Evolutionary conservation across 1,284 basidiomycete genomes (phyloP).

Genomic region (Trichosporon ovoides): DNA sequence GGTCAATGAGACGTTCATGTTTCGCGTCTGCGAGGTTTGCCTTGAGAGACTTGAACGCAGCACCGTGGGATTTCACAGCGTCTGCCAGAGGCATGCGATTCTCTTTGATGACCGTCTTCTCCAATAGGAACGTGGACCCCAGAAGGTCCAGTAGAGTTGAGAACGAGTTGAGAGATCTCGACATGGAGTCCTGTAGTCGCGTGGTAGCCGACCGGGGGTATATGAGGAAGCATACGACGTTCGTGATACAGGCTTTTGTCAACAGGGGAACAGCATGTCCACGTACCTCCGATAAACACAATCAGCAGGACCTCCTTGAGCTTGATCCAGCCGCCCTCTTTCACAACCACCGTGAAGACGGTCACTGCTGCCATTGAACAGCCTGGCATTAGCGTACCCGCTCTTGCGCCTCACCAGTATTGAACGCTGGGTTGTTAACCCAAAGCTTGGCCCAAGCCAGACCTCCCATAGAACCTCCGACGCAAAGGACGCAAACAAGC

Average conservation of each 20-base stretch:
- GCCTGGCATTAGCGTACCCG: slow-evolving; percentile 51
- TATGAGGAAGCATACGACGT: slow-evolving; percentile 72
- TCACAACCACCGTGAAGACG: slow-evolving; percentile 78
- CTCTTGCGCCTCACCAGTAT: slow-evolving; percentile 60
- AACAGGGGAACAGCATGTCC: background rate
- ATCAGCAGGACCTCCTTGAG: slow-evolving; percentile 70
- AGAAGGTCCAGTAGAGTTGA: slow-evolving; percentile 74
- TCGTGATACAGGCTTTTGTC: slow-evolving; percentile 60
- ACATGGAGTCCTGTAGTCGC: slow-evolving; percentile 73
- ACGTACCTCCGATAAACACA: slow-evolving; percentile 61
- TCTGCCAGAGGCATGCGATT: slow-evolving; percentile 58
- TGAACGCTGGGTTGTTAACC: slow-evolving; percentile 84
- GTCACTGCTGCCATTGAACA: slow-evolving; percentile 88
- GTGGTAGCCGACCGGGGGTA: slow-evolving; percentile 80
- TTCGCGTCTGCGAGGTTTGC: slow-evolving; percentile 75
- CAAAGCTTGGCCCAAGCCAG: slow-evolving; percentile 72
- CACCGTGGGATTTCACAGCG: slow-evolving; percentile 74
- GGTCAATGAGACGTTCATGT: slow-evolving; percentile 64
- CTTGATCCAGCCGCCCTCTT: slow-evolving; percentile 76
- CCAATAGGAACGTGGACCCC: slow-evolving; percentile 75
- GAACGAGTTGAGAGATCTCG: slow-evolving; percentile 77
- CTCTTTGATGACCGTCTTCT: slow-evolving; percentile 46
- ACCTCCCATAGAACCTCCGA: slow-evolving; percentile 73
- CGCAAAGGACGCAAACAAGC: slow-evolving; percentile 64
- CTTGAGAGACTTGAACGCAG: slow-evolving; percentile 79